Evolutionary conservation across 331 rosid species (phyloP).

Genomic region (Spiraea crenata): DNA sequence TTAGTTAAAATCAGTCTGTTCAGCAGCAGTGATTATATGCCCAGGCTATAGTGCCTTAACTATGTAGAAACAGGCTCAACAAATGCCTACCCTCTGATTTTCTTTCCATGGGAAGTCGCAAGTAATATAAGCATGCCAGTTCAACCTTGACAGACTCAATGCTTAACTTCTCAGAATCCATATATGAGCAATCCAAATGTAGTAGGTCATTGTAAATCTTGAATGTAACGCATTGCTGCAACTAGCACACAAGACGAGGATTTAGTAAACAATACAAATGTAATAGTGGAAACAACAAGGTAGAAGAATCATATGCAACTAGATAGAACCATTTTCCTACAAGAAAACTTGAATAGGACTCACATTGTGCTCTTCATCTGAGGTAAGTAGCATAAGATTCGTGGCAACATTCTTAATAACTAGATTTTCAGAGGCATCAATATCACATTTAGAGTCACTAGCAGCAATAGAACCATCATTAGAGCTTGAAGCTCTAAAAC

Average conservation of each 20-base stretch:
- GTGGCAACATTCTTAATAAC: constrained; percentile 32
- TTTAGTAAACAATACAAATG: constrained; percentile 32
- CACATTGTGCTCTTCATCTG: constrained; percentile 49
- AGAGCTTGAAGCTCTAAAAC: constrained; percentile 49
- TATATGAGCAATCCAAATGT: constrained; percentile 38
- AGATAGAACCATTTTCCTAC: constrained; percentile 19
- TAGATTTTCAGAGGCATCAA: constrained; percentile 42
- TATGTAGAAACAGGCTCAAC: constrained; percentile 10
- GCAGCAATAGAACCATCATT: constrained; percentile 37
- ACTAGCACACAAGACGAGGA: constrained; percentile 20
- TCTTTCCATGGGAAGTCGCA: constrained; percentile 65
- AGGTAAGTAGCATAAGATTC: constrained; percentile 33
- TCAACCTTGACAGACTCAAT: constrained; percentile 64
- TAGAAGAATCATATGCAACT: constrained; percentile 17
- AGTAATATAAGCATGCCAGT: constrained; percentile 80
- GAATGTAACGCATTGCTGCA: constrained; percentile 56
- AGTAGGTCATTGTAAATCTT: constrained; percentile 59
- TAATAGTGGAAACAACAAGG: constrained; percentile 12
- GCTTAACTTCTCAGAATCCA: constrained; percentile 45
- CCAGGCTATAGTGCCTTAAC: not conserved
- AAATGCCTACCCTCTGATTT: constrained; percentile 70
- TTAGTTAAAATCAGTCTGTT: not conserved
- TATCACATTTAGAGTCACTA: constrained; percentile 56
- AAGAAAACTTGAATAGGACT: constrained; percentile 38
- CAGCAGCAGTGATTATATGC: constrained; percentile 1